Evolutionary conservation across 805 yeast species (phyloP), one percentile per base, ranked within the genome.

Genomic region (Spathaspora hagerdaliae): DNA sequence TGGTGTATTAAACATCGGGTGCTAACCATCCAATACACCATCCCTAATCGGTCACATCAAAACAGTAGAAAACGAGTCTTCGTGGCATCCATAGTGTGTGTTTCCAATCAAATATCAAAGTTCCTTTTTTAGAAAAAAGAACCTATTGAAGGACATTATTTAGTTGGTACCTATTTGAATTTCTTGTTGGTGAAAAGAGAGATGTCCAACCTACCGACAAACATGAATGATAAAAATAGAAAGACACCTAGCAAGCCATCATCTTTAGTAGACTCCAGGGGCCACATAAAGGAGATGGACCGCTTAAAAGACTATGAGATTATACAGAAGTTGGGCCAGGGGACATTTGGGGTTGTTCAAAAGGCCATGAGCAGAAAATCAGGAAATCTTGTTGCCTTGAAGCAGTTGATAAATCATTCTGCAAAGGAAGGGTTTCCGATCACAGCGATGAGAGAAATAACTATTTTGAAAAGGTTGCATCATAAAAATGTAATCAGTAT

Each of bases 381-480:
- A 1, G 73, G 77, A 4, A 70, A 77, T 38, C 56, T 81, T 12
- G 97, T 92, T 14, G 99, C 99, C 0, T 72, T 95, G 54, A 94
- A 94, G 64, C 87, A 84, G 59, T 78, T 94, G 40, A 69, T 90
- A n/a, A 76, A 87, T 50, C 90, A 83, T 58, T 81, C 83, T 42
- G 85, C 82, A 37, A 83, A 82, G 52, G 91, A 86, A 55, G 85
- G 87, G 32, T 90, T 92, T 59, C 98, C 99, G 1, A 83, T 94
- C 27, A 94, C 99, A 0, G 97, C 98, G 1, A 79, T 91, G 64
- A 77, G 99, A 50, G 99, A 94, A 59, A 90, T 92, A 47, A 78
- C 84, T 13, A 87, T 90, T 19, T 71, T 94, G 63, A 88, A 87
- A 63, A 73, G 74, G 41, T 69, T 94, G 42, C 62, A 74, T 43